These are phyloP conservation scores for Chamaecrista fasciculata DNA, from an alignment of 306 rosid genomes.

Conservation along the genomic window DNA sequence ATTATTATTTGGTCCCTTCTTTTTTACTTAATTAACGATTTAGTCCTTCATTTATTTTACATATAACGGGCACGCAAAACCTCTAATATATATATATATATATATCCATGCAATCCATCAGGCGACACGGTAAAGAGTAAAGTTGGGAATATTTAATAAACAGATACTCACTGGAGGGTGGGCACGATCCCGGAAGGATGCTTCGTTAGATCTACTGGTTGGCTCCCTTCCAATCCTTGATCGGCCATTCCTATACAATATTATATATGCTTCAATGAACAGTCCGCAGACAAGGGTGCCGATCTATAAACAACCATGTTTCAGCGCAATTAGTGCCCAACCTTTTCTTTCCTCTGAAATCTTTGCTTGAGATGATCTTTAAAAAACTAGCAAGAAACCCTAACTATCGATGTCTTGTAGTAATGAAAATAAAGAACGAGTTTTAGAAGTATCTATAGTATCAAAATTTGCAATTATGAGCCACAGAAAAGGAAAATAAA, in stretches of 20 bases:
- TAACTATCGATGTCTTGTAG: neutral
- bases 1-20: no score
- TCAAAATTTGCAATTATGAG: neutral
- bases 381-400: neutral
- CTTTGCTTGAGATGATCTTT: neutral
- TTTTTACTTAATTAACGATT: no score
- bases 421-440: neutral
- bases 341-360: neutral
- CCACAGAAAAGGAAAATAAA: neutral
- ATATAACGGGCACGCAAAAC: no score
- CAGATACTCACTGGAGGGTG: slow-evolving; percentile 86
- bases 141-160: neutral
- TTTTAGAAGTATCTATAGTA: neutral
- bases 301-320: slow-evolving; percentile 1
- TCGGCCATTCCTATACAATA: slow-evolving; percentile 61
- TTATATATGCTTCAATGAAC: slow-evolving; percentile 20
- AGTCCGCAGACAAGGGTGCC: neutral
- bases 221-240: slow-evolving; percentile 80
- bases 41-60: no score
- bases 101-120: slow-evolving; percentile 12
- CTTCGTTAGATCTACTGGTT: slow-evolving; percentile 74
- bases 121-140: neutral
- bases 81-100: no score
- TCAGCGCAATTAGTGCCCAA: slow-evolving; percentile 10
- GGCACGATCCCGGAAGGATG: slow-evolving; percentile 98